Evolutionary conservation across 2,329 filamentous ascomycete species (phyloP).

Genomic region (Aureobasidium sp.): DNA sequence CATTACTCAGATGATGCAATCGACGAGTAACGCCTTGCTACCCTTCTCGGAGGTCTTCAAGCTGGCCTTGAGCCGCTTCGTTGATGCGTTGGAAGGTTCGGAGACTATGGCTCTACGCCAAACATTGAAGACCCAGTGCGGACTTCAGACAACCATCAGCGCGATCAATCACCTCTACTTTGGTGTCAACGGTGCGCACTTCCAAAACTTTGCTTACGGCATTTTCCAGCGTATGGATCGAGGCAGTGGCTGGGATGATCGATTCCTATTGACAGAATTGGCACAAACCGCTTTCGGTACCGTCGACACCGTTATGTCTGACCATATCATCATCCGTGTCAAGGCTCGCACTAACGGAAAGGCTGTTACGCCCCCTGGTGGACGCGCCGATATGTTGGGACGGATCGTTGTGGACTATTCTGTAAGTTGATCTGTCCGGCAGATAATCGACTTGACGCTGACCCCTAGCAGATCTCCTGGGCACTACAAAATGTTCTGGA

Average conservation of each 20-base stretch:
- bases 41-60: constrained; percentile 82
- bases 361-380: background rate
- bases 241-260: constrained; percentile 76
- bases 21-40: constrained; percentile 23
- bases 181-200: constrained; percentile 75
- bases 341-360: background rate
- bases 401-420: constrained; percentile 72
- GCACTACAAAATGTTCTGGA: constrained; percentile 77
- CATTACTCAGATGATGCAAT: background rate
- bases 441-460: background rate
- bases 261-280: constrained; percentile 81
- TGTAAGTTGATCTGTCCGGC: constrained; percentile 55
- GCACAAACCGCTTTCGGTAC: constrained; percentile 75
- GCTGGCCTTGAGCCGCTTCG: constrained; percentile 77
- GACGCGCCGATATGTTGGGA: constrained; percentile 49
- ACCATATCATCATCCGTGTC: constrained; percentile 64
- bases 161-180: constrained; percentile 80
- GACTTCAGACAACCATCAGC: constrained; percentile 70
- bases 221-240: constrained; percentile 81
- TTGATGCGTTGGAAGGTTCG: constrained; percentile 76
- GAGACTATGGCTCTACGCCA: constrained; percentile 73
- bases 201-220: constrained; percentile 70
- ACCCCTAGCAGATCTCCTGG: constrained; percentile 53
- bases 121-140: constrained; percentile 74
- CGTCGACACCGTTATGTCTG: constrained; percentile 59